Evolutionary conservation across 2,329 filamentous ascomycete species (phyloP), one percentile per base, ranked within the genome.

Genomic region (Exophiala lecanii-corni): DNA sequence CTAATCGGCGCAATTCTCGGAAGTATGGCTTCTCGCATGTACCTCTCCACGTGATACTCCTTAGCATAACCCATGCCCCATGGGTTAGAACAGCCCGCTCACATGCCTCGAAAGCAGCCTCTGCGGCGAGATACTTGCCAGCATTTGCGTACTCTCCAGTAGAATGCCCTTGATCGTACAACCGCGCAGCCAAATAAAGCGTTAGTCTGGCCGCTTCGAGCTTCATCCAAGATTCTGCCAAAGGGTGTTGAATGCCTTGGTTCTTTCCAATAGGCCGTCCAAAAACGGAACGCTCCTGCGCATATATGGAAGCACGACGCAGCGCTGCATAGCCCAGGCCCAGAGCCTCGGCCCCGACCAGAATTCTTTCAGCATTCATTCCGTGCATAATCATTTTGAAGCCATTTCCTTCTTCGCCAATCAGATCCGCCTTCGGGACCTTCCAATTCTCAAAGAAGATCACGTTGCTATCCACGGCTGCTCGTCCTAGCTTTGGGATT

Each of bases 31-130:
- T 80, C 77, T 26, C 78, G 64, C 41, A 81, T 53, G 58, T 76
- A 81, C 36, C 78, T 62, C 60, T 81, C 77, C 1, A 81, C 78
- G 57, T 81, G 72, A 53, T 79, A 81, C 54, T 81, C 78, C 45
- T 75, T 71, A 5, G 77, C 76, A 61, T 81, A 81, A 1, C 77
- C 77, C 77, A 80, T 81, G 0, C 78, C 78, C 78, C 77, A 56
- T 78, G 75, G 2, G 70, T 68, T 49, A 81, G 59, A 5, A 78
- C 68, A 13, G 74, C 74, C 20, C 74, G 61, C 53, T 81, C 78
- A 54, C 76, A 81, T 0, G 77, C 76, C 2, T 65, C 73, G 54
- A 79, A 81, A 0, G 76, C 75, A 1, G 78, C 77, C 52, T 81
- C 78, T 0, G 76, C 77, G 9, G 77, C 77, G 19, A 79, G 56